Conservation (phyloP, 345 rosid genomes). For the Cochlearia excelsa region DNA sequence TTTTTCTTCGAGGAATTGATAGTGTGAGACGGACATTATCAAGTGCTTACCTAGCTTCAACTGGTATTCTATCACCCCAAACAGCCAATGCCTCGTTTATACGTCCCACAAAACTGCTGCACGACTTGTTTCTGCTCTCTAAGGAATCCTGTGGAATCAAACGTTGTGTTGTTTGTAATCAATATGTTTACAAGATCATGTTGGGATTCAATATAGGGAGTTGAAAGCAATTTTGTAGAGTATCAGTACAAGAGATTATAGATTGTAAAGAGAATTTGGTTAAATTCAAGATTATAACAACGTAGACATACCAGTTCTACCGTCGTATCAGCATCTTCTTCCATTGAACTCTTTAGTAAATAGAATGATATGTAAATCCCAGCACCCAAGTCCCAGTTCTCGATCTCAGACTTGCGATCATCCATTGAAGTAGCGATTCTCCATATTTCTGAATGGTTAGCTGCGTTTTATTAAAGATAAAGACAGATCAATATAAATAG, state of each 20-base stretch:
- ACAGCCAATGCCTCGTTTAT: conserved; percentile 66
- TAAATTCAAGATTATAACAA: conserved; percentile 7
- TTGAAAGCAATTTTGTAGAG: conserved; percentile 2
- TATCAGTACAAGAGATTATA: too few relatives aligned
- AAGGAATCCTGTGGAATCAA: conserved; percentile 63
- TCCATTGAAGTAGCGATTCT: conserved; percentile 77
- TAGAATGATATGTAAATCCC: conserved; percentile 79
- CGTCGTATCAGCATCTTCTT: conserved; percentile 48
- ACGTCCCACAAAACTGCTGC: conserved; percentile 54
- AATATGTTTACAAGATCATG: background rate
- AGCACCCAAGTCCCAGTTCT: conserved; percentile 94
- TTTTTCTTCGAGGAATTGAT: background rate
- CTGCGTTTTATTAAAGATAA: conserved; percentile 43
- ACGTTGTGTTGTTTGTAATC: conserved; percentile 9
- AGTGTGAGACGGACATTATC: conserved; percentile 1
- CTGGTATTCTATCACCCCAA: conserved; percentile 62
- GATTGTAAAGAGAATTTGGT: background rate
- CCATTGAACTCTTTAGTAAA: conserved; percentile 57
- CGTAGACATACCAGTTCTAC: conserved; percentile 53
- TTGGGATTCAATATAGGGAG: background rate
- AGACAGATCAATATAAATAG: conserved; percentile 9
- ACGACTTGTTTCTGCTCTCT: conserved; percentile 59
- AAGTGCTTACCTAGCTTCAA: conserved; percentile 68
- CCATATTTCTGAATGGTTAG: conserved; percentile 70
- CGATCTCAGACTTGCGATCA: conserved; percentile 87